Evolutionary conservation across 805 yeast species (phyloP).

Genomic region (Kodamaea kakaduensis): DNA sequence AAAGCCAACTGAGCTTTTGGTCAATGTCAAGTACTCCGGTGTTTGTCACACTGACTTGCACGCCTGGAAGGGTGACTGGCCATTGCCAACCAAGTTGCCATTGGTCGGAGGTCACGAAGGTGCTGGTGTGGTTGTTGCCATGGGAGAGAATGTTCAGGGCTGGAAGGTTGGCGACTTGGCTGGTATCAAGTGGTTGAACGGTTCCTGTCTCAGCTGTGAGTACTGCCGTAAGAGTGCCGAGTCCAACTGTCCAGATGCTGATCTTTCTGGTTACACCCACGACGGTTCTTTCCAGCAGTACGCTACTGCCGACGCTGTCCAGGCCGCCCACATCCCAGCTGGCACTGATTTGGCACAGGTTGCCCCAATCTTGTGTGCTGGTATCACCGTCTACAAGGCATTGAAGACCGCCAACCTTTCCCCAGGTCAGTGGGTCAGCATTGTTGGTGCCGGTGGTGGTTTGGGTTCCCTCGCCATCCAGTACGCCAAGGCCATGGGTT

Average conservation of each 20-base stretch:
- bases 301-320: slow-evolving; percentile 62
- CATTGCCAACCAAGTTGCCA: slow-evolving; percentile 41
- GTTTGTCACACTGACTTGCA: slow-evolving; percentile 47
- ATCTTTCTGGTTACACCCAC: slow-evolving; percentile 70
- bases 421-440: slow-evolving; percentile 71
- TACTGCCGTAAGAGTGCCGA: slow-evolving; percentile 42
- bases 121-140: slow-evolving; percentile 44
- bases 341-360: slow-evolving; percentile 53
- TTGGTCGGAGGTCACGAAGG: slow-evolving; percentile 48
- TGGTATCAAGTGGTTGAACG: slow-evolving; percentile 45
- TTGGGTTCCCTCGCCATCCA: slow-evolving; percentile 73
- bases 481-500: slow-evolving; percentile 74
- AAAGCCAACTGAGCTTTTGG: slow-evolving; percentile 38
- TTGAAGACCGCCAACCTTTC: slow-evolving; percentile 52
- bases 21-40: slow-evolving; percentile 44
- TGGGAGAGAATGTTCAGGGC: slow-evolving; percentile 39
- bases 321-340: slow-evolving; percentile 55
- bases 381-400: slow-evolving; percentile 67
- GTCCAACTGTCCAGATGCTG: slow-evolving; percentile 59
- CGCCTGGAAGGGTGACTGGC: slow-evolving; percentile 49
- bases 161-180: slow-evolving; percentile 44
- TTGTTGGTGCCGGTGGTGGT: slow-evolving; percentile 83
- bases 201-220: slow-evolving; percentile 42
- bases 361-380: slow-evolving; percentile 65
- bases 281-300: slow-evolving; percentile 68